Evolutionary conservation across 2,329 filamentous ascomycete genomes (phyloP), one percentile per base, ranked within the genome.

Genomic region (Colletotrichum euphorbiae): DNA sequence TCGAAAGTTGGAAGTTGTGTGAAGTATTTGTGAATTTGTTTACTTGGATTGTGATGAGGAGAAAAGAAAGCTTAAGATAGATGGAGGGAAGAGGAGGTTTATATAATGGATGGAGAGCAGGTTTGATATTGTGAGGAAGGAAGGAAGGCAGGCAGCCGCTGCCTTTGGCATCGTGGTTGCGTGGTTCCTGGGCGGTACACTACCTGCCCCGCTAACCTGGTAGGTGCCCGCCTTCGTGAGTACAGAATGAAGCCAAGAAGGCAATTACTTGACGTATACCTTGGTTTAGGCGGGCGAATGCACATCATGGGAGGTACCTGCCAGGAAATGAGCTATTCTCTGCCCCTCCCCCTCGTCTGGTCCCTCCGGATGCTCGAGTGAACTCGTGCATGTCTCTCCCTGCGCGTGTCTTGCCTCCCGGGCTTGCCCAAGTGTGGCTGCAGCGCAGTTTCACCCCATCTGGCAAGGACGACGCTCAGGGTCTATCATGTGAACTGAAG

Each of bases 1-100:
- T 73, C 80, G 76, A 75, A 70, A 46, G 45, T 67, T 60, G 63
- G 63, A 72, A 69, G 36, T 73, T 70, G 70, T 59, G 38, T 67
- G 61, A 28, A 28, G 28, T 28, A 4, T 6, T 42, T 60, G 43
- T 74, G 38, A 67, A 48, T n/a, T 65, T 70, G 71, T 64, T 65
- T 71, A 58, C 64, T 68, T 70, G 66, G n/a, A 62, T 62, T 57
- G 72, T 73, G 70, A 70, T 71, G 72, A 71, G 64, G 61, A 56
- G 31, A 38, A 46, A 21, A 52, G n/a, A 69, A 48, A 28, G 15
- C 6, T 3, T 3, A 50, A 15, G 24, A 38, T 43, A 52, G 45
- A 52, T 52, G 69, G 70, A 55, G 69, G 70, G 63, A 67, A 52
- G 54, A 46, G 21, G 62, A 69, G 57, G 69, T 72, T 72, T 74